Percentiles rank a stretch among this genome's conserved stretches.
These are phyloP conservation scores for Globisporangium nunn DNA, from an alignment of 352 stramenopile genomes.

Conservation along the genomic window DNA sequence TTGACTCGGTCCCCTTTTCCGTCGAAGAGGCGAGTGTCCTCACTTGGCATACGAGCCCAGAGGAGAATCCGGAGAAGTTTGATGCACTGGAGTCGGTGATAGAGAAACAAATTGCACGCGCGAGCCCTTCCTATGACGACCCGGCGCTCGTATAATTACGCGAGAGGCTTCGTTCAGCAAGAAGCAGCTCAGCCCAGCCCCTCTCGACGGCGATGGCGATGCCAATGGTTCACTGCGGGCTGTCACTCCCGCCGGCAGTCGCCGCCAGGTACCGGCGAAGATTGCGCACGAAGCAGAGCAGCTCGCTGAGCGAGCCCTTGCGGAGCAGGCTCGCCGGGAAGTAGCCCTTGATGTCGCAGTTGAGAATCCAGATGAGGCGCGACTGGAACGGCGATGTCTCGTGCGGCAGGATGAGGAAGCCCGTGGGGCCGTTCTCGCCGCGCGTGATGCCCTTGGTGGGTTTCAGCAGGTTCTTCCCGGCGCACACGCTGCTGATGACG, in stretches of 20 bases:
- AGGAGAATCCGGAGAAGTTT: neutral
- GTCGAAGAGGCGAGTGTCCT: neutral
- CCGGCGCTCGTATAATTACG: neutral
- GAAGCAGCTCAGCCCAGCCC: no score
- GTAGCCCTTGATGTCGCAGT: conserved; percentile 84
- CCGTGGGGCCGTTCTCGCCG: conserved; percentile 66
- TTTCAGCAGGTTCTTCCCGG: conserved; percentile 68
- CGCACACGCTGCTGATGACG: conserved; percentile 53
- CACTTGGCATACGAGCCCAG: neutral
- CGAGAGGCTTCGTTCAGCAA: neutral
- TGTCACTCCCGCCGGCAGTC: conserved; percentile 35
- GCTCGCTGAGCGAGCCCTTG: conserved; percentile 75
- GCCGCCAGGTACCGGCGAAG: conserved; percentile 56
- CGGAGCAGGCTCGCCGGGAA: conserved; percentile 71
- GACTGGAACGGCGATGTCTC: conserved; percentile 71
- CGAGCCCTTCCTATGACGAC: neutral
- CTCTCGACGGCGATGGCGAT: no score
- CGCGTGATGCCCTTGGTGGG: conserved; percentile 64
- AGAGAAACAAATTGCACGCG: neutral
- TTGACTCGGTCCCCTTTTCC: neutral
- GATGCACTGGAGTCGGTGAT: neutral
- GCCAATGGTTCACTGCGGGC: conserved; percentile 10
- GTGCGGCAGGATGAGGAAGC: conserved; percentile 70
- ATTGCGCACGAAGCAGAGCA: conserved; percentile 76
- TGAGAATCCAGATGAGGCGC: conserved; percentile 75